phyloP scores from a whole-genome alignment of 768 basidiomycete species.

The Russula foetens region DNA sequence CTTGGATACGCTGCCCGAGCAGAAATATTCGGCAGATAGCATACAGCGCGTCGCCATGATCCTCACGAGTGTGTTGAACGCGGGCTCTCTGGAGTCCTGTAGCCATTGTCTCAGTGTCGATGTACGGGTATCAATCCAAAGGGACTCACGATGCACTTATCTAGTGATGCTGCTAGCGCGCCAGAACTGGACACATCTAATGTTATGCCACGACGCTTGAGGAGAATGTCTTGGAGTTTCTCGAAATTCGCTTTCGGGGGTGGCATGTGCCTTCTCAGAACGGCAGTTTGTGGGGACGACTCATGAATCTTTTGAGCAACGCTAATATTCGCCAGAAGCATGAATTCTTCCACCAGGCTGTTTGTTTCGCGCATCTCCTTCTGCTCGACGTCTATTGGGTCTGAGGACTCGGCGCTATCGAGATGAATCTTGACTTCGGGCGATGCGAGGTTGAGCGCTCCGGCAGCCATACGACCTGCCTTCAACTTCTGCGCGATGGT shows the following conservation, averaged over 20 bases:
- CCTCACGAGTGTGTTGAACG: constrained; percentile 95
- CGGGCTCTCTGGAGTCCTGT: constrained; percentile 74
- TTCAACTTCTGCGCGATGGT: constrained; percentile 77
- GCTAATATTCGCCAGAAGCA: constrained; percentile 95
- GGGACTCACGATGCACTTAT: constrained; percentile 68
- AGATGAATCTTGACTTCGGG: constrained; percentile 97
- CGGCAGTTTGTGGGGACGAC: constrained; percentile 92
- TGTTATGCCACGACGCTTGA: constrained; percentile 73
- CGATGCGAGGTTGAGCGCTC: constrained; percentile 96
- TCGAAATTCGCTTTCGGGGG: constrained; percentile 94
- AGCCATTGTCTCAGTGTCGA: neutral
- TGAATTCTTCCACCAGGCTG: constrained; percentile 96
- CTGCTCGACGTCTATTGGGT: constrained; percentile 95
- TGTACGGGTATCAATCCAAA: constrained; percentile 3
- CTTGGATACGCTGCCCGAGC: constrained; percentile 84
- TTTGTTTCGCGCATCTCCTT: constrained; percentile 92
- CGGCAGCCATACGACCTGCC: constrained; percentile 82
- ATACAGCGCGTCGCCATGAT: constrained; percentile 99
- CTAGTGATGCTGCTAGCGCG: constrained; percentile 80
- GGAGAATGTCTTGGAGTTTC: constrained; percentile 84
- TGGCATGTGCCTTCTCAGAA: constrained; percentile 83
- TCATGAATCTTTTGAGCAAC: constrained; percentile 90
- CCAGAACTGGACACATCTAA: constrained; percentile 90
- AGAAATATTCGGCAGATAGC: constrained; percentile 97
- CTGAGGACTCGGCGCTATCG: constrained; percentile 86